phyloP scores from a whole-genome alignment of 805 yeast species.

The Ogataea neopini region DNA sequence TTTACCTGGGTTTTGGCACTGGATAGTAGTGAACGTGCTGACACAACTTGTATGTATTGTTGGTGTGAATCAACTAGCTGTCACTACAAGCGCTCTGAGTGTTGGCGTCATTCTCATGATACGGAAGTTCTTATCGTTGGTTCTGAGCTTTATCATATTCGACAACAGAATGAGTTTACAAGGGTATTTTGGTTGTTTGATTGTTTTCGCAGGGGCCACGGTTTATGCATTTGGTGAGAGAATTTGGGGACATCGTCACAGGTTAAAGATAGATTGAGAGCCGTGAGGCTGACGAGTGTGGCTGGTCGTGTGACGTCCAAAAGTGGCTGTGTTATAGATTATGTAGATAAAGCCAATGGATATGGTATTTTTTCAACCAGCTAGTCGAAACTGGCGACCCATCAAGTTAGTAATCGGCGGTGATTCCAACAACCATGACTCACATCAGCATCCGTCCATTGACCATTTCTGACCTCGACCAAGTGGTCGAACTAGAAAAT shows the following conservation, averaged over 20 bases:
- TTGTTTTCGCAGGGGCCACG: constrained; percentile 59
- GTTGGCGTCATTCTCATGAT: constrained; percentile 60
- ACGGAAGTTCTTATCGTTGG: constrained; percentile 60
- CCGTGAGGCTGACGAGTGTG: background rate
- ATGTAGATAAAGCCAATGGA: too few species aligned
- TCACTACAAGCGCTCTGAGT: constrained; percentile 59
- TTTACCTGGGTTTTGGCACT: constrained; percentile 13
- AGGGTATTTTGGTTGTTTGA: constrained; percentile 46
- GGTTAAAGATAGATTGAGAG: constrained; percentile 20
- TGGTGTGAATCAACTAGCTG: constrained; percentile 66
- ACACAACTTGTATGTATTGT: constrained; percentile 64
- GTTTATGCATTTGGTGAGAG: constrained; percentile 36
- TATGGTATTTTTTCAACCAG: too few species aligned
- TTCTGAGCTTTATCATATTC: constrained; percentile 56
- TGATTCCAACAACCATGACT: constrained; percentile 25
- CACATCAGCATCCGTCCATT: constrained; percentile 74
- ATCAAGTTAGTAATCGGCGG: too few species aligned
- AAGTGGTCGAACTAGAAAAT: constrained; percentile 60
- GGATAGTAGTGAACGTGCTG: constrained; percentile 43
- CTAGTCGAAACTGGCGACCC: too few species aligned
- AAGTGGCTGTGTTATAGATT: too few species aligned
- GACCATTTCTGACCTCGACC: constrained; percentile 65
- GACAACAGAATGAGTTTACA: constrained; percentile 42
- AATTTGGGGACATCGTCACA: background rate
- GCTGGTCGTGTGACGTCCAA: too few species aligned